A percentile compares a stretch with the other conserved stretches of the same genome.
These are phyloP conservation scores for Clavispora vitiphila DNA, from an alignment of 805 yeast genomes.

Conservation along the genomic window DNA sequence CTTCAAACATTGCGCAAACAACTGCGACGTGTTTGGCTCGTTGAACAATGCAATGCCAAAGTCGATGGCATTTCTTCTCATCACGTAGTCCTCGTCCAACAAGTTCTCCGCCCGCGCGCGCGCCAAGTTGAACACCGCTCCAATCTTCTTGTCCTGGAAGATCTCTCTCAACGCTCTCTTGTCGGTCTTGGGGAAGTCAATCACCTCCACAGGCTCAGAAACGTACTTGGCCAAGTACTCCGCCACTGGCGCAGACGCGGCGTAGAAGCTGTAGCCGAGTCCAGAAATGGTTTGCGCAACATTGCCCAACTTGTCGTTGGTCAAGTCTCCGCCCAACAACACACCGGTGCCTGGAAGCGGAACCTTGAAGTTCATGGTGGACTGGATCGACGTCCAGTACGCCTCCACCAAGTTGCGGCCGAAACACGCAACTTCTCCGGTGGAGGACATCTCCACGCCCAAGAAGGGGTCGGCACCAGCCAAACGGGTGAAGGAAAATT, in stretches of 20 bases:
- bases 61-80: conserved; percentile 99
- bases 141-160: conserved; percentile 79
- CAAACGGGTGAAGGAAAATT: conserved; percentile 94
- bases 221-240: conserved; percentile 56
- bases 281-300: conserved; percentile 68
- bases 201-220: conserved; percentile 49
- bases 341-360: conserved; percentile 89
- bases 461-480: conserved; percentile 99
- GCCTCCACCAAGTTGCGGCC: conserved; percentile 85
- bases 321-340: conserved; percentile 89
- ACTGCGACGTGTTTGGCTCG: conserved; percentile 87
- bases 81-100: conserved; percentile 86
- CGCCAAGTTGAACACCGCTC: conserved; percentile 90
- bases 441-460: conserved; percentile 99
- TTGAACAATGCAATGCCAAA: conserved; percentile 94
- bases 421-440: conserved; percentile 98
- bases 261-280: conserved; percentile 77
- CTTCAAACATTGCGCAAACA: conserved; percentile 80
- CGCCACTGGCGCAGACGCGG: conserved; percentile 70
- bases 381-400: conserved; percentile 95
- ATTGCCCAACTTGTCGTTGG: conserved; percentile 61
- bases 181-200: conserved; percentile 89
- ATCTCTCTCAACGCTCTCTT: conserved; percentile 91
- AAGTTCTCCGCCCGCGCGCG: conserved; percentile 80
- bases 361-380: conserved; percentile 94